phyloP scores from a whole-genome alignment of 2,329 filamentous ascomycete genomes.

The Alternaria burnsii region DNA sequence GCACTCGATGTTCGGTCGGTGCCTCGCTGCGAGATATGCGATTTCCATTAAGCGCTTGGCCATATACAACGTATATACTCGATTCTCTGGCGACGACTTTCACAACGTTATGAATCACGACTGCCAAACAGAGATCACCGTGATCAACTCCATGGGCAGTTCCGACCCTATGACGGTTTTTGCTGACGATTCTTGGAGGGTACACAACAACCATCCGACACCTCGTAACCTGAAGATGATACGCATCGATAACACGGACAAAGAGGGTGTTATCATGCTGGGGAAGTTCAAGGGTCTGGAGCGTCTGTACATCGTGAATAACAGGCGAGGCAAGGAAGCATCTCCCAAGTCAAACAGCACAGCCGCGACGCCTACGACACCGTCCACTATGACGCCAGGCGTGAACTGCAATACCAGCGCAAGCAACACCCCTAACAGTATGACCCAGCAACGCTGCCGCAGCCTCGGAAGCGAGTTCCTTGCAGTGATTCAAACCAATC shows the following conservation, averaged over 20 bases:
- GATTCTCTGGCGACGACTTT: conserved; percentile 58
- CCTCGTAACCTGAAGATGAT: conserved; percentile 57
- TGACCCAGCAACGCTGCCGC: conserved; percentile 38
- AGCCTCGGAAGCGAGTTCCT: conserved; percentile 58
- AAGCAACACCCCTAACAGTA: conserved; percentile 33
- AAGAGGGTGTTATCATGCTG: conserved; percentile 56
- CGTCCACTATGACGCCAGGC: conserved; percentile 34
- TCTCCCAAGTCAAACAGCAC: conserved; percentile 35
- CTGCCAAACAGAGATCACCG: conserved; percentile 58
- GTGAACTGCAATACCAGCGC: conserved; percentile 26
- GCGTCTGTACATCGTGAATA: conserved; percentile 62
- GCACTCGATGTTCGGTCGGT: conserved; percentile 65
- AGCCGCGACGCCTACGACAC: conserved; percentile 41
- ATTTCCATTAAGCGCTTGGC: conserved; percentile 61
- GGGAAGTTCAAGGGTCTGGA: conserved; percentile 57
- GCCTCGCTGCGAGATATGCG: conserved; percentile 56
- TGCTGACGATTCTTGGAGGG: conserved; percentile 64
- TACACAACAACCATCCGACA: conserved; percentile 30
- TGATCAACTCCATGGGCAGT: conserved; percentile 62
- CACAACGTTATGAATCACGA: conserved; percentile 54
- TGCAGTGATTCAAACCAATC: conserved; percentile 59
- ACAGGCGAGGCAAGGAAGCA: conserved; percentile 30
- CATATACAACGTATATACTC: conserved; percentile 67
- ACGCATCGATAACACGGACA: conserved; percentile 59
- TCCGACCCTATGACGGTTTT: conserved; percentile 60